Conservation (phyloP, 2,329 filamentous ascomycete genomes). For the Paecilomyces sp. region DNA sequence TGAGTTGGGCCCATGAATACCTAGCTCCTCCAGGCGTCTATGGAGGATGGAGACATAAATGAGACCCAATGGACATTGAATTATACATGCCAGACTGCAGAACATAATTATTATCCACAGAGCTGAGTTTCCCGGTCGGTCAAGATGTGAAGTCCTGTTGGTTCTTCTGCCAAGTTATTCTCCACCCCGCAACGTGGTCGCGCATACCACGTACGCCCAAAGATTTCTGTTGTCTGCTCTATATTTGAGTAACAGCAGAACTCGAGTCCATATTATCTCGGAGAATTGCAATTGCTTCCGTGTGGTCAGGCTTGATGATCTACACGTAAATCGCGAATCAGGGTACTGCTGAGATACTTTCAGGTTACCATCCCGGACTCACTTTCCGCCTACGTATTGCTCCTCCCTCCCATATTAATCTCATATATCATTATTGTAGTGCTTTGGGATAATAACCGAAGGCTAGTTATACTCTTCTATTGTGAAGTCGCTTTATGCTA, state of each 20-base stretch:
- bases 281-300: neutral
- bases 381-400: no score
- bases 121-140: neutral
- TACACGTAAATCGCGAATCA: no score
- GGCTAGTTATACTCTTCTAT: no score
- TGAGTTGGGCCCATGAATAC: neutral
- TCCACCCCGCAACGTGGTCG: neutral
- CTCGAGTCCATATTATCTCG: neutral
- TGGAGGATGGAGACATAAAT: neutral
- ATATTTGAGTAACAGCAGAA: neutral
- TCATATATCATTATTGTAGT: no score
- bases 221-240: neutral
- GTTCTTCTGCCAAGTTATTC: neutral
- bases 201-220: neutral
- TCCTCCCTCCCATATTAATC: no score
- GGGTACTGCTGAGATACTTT: no score
- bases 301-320: neutral
- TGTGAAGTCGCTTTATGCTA: neutral
- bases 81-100: no score
- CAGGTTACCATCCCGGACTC: no score
- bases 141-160: neutral
- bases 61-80: neutral
- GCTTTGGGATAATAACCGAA: no score
- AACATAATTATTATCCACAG: neutral
- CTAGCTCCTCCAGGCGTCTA: neutral